Percentiles rank a stretch among this genome's conserved stretches.
These are phyloP conservation scores for Solanum boliviense DNA, from an alignment of 257 asterid genomes.

Conservation along the genomic window DNA sequence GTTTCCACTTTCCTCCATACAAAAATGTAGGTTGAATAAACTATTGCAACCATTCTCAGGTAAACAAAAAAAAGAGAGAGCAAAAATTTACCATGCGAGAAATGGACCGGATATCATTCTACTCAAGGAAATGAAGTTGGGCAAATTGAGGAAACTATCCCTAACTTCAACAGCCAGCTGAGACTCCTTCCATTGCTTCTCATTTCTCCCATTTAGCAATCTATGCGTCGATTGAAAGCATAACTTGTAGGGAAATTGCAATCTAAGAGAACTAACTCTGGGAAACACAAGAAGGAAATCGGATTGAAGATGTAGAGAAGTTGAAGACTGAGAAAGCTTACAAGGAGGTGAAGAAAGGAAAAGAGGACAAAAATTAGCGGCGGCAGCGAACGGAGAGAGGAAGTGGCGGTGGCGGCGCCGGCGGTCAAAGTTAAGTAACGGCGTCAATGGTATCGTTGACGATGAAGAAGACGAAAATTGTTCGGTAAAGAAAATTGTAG, in stretches of 20 bases:
- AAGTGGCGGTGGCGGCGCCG: conserved; percentile 38
- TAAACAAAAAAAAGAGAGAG: background rate
- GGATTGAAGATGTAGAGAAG: conserved; percentile 72
- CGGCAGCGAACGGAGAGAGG: conserved; percentile 19
- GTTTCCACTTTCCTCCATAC: background rate
- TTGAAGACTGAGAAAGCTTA: conserved; percentile 80
- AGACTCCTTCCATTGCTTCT: conserved; percentile 6
- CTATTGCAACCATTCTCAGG: background rate
- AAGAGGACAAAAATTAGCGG: conserved; percentile 28
- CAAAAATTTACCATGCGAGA: conserved; percentile 60
- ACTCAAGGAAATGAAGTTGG: conserved; percentile 65
- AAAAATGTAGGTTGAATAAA: background rate
- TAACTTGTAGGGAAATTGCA: conserved; percentile 15
- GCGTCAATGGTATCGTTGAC: conserved; percentile 11
- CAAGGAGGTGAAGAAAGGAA: conserved; percentile 81
- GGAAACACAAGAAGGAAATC: conserved; percentile 29
- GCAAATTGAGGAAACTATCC: conserved; percentile 54
- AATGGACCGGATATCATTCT: conserved; percentile 86
- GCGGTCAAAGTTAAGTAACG: conserved; percentile 12
- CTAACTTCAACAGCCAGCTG: conserved; percentile 17
- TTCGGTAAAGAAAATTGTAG: conserved; percentile 37
- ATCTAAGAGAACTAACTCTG: background rate
- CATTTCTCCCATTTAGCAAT: conserved; percentile 4
- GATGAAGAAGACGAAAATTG: conserved; percentile 21
- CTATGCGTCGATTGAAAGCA: conserved; percentile 6